Evolutionary conservation across 176 grass and related monocot species (phyloP).

Genomic region (Typha latifolia): DNA sequence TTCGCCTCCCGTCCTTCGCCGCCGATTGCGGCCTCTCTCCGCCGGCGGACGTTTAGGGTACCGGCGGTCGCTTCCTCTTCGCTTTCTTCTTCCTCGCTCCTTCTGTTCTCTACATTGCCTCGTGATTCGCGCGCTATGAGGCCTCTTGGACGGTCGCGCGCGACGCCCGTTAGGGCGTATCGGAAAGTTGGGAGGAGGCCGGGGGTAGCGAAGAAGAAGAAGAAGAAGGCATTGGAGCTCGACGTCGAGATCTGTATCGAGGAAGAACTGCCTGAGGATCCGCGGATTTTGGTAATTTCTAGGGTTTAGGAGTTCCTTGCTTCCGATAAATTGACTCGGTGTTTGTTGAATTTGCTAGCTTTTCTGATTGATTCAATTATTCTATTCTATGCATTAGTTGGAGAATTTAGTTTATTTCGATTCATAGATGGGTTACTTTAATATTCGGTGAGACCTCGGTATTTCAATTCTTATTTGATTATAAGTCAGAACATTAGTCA

Average conservation of each 20-base stretch:
- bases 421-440: too few species aligned
- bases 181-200: slow-evolving; percentile 9
- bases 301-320: background rate
- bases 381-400: too few species aligned
- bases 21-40: background rate
- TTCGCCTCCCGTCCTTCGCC: background rate
- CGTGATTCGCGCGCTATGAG: background rate
- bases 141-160: slow-evolving; percentile 1
- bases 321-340: too few species aligned
- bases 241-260: slow-evolving; percentile 75
- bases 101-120: background rate
- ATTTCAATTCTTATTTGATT: too few species aligned
- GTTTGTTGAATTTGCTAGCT: too few species aligned
- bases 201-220: slow-evolving; percentile 19
- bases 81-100: background rate
- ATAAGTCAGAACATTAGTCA: too few species aligned
- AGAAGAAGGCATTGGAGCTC: slow-evolving; percentile 44
- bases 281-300: slow-evolving; percentile 38
- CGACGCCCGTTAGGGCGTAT: slow-evolving; percentile 4
- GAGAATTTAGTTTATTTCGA: too few species aligned
- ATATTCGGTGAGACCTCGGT: too few species aligned
- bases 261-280: slow-evolving; percentile 57
- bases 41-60: background rate
- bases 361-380: too few species aligned
- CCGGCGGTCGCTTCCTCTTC: background rate